Evolutionary conservation across 257 asterid species (phyloP).

Genomic region (Fraxinus americana): DNA sequence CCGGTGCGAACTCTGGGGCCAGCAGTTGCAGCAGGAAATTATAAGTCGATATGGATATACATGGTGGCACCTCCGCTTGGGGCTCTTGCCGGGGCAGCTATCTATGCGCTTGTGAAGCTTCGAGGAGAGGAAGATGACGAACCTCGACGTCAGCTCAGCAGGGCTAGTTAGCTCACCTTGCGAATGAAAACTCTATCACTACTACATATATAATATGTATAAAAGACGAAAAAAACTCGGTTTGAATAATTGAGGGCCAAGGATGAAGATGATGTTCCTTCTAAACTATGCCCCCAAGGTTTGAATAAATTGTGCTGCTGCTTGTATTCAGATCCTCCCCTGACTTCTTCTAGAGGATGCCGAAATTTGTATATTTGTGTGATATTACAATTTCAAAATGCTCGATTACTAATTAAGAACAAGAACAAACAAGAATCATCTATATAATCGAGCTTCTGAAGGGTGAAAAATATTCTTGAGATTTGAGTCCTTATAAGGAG

Average conservation of each 20-base stretch:
- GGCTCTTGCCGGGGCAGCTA: constrained; percentile 72
- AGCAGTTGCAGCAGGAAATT: constrained; percentile 90
- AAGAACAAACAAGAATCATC: no score
- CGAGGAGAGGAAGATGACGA: constrained; percentile 40
- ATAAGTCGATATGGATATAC: constrained; percentile 81
- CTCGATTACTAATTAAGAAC: no score
- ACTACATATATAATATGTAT: neutral
- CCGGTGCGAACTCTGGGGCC: constrained; percentile 92
- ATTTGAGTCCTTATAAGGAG: no score
- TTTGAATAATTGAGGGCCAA: neutral
- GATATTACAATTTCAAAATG: neutral
- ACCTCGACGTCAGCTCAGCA: constrained; percentile 29
- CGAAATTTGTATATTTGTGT: neutral
- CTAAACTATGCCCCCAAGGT: neutral
- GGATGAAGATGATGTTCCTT: neutral
- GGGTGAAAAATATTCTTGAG: no score
- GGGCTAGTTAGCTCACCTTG: constrained; percentile 29
- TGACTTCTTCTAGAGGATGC: neutral
- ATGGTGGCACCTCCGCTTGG: constrained; percentile 85
- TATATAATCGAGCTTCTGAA: no score
- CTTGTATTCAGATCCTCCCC: neutral
- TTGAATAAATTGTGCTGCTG: neutral
- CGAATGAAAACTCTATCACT: neutral
- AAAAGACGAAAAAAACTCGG: neutral
- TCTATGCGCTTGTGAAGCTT: constrained; percentile 57